phyloP scores from a whole-genome alignment of 257 asterid genomes.

The Nicotiana attenuata region DNA sequence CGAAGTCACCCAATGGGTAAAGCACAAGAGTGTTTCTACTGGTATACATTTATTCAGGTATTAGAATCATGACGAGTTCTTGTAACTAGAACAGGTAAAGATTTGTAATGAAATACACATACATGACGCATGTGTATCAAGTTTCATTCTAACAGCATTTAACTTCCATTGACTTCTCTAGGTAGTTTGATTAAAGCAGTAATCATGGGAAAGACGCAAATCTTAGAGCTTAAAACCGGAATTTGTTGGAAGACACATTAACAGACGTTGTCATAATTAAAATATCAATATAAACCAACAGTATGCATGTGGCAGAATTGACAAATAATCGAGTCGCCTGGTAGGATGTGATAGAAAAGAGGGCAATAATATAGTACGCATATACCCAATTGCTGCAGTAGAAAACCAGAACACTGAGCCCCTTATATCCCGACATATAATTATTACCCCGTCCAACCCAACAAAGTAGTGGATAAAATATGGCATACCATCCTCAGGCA shows the following conservation, averaged over 20 bases:
- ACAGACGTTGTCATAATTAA: not conserved
- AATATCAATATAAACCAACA: not conserved
- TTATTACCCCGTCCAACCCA: not conserved
- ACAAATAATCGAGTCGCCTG: not conserved
- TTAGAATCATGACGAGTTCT: not conserved
- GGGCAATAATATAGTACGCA: not conserved
- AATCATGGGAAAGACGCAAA: not conserved
- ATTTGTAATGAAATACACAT: not conserved
- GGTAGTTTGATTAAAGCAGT: not conserved
- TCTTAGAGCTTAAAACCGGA: not conserved
- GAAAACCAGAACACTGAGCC: not conserved
- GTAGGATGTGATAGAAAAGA: not conserved
- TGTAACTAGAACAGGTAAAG: not conserved
- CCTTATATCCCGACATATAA: not conserved
- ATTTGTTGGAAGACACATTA: not conserved
- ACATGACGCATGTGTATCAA: not conserved
- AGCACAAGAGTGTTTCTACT: not conserved
- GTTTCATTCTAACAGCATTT: not conserved
- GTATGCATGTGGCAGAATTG: not conserved
- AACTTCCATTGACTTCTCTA: not conserved
- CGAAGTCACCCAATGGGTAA: not conserved
- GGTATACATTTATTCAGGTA: not conserved
- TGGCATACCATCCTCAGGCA: slow-evolving; percentile 79
- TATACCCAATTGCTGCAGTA: not conserved
- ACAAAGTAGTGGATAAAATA: not conserved